Percentiles rank a stretch among this genome's conserved stretches.
Evolutionary conservation across 2,329 filamentous ascomycete species (phyloP).

Genomic region (Triangularia verruculosa): DNA sequence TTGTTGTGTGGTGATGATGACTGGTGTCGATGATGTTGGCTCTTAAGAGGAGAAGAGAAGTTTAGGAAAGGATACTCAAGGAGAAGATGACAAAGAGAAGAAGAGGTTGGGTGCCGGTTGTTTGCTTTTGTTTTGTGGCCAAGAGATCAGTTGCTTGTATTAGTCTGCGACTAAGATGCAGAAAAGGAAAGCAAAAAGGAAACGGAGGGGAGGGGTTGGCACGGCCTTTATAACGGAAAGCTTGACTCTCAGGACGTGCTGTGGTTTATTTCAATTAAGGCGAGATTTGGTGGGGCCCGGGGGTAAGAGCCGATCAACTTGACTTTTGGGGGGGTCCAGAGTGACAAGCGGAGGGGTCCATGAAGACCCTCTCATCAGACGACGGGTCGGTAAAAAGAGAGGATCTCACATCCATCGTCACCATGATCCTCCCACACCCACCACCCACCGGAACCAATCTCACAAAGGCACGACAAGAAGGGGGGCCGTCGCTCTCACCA

Average conservation of each 20-base stretch:
- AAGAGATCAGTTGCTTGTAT: conserved; percentile 1
- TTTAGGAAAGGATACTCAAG: background rate
- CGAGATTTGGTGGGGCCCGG: conserved; percentile 9
- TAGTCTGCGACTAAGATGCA: background rate
- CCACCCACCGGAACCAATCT: conserved; percentile 13
- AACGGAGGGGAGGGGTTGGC: conserved; percentile 6
- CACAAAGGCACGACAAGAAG: conserved; percentile 11
- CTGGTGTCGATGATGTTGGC: background rate
- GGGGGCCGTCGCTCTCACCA: background rate
- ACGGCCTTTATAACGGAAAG: conserved; percentile 21
- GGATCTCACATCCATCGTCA: conserved; percentile 20
- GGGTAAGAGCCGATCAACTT: conserved; percentile 5
- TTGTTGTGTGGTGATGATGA: background rate
- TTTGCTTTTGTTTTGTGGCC: background rate
- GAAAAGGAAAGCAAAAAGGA: background rate
- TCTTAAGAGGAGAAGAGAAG: background rate
- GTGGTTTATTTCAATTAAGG: conserved; percentile 16
- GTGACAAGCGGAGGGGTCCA: background rate
- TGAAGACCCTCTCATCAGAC: background rate
- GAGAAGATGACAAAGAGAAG: background rate
- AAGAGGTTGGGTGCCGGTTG: conserved; percentile 5
- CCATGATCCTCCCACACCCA: conserved; percentile 15
- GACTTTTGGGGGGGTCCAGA: conserved; percentile 1
- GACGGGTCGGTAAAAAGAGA: background rate
- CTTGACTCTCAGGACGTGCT: background rate